phyloP scores from a whole-genome alignment of 1,284 basidiomycete species.

The Moesziomyces globuligerus region DNA sequence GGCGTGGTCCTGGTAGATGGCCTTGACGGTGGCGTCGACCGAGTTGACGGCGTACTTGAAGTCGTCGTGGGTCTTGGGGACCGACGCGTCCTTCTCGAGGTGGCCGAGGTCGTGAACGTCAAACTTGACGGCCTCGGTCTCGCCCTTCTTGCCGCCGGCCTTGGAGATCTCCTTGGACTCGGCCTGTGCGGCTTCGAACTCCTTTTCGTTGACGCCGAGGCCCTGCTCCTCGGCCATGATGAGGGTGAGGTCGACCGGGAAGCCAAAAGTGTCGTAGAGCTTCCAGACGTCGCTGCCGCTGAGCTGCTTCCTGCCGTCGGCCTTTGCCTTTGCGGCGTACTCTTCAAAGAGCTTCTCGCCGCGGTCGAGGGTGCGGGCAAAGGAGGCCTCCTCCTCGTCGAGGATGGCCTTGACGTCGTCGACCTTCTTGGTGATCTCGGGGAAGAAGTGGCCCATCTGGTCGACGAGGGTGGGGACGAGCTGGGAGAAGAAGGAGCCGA shows the following conservation, averaged over 20 bases:
- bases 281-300: conserved; percentile 95
- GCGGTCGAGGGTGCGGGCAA: conserved; percentile 92
- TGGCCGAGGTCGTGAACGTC: conserved; percentile 94
- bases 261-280: conserved; percentile 97
- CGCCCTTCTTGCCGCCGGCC: conserved; percentile 76
- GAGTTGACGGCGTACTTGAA: conserved; percentile 82
- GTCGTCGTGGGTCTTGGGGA: conserved; percentile 94
- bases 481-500: conserved; percentile 94
- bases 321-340: conserved; percentile 79
- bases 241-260: conserved; percentile 94
- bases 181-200: conserved; percentile 89
- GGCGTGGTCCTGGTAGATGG: conserved; percentile 83
- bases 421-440: conserved; percentile 86
- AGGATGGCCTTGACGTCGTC: conserved; percentile 93
- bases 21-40: conserved; percentile 80
- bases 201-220: conserved; percentile 83
- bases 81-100: conserved; percentile 80
- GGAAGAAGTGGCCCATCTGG: conserved; percentile 89
- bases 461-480: conserved; percentile 89
- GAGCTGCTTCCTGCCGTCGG: conserved; percentile 76
- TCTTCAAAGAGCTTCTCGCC: conserved; percentile 96
- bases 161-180: conserved; percentile 92
- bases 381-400: conserved; percentile 96
- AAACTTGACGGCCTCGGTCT: conserved; percentile 77
- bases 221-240: conserved; percentile 97